Evolutionary conservation across 2,329 filamentous ascomycete genomes (phyloP).

Genomic region (Pseudocercospora pini-densiflorae): DNA sequence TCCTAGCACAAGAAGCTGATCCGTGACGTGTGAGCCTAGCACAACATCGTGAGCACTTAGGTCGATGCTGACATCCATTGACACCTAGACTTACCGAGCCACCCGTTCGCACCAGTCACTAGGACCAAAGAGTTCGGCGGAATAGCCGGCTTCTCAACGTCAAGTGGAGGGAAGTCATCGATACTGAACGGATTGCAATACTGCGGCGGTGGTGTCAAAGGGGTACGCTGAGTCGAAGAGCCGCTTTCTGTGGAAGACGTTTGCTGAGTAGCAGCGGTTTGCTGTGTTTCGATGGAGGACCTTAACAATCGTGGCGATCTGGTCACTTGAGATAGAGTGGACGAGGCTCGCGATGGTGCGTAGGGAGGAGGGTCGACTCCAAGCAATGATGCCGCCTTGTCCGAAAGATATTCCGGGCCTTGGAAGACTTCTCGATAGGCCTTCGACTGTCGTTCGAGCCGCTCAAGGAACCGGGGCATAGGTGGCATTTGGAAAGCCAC

Average conservation of each 20-base stretch:
- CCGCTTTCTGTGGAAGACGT: background rate
- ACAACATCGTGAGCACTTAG: background rate
- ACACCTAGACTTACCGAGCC: constrained; percentile 3
- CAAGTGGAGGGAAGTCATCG: constrained; percentile 3
- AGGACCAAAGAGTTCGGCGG: constrained; percentile 10
- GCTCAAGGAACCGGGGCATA: constrained; percentile 27
- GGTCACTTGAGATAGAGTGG: background rate
- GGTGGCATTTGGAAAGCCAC: constrained; percentile 7
- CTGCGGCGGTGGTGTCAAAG: constrained; percentile 8
- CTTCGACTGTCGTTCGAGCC: constrained; percentile 23
- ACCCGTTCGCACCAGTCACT: constrained; percentile 36
- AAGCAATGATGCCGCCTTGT: constrained; percentile 5
- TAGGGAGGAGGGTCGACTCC: constrained; percentile 26
- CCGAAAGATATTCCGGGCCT: constrained; percentile 10
- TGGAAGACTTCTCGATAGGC: constrained; percentile 21
- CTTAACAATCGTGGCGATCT: background rate
- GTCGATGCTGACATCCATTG: background rate
- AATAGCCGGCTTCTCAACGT: constrained; percentile 6
- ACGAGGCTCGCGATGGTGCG: constrained; percentile 6
- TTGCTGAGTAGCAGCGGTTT: constrained; percentile 3
- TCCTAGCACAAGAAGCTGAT: constrained; percentile 34
- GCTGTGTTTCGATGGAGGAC: constrained; percentile 4
- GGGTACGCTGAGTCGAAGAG: background rate
- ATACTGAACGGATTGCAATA: constrained; percentile 1
- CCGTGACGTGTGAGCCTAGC: constrained; percentile 36